Base-by-base conservation (phyloP, 2,329 filamentous ascomycete genomes). In the Exophiala alcalophila region DNA sequence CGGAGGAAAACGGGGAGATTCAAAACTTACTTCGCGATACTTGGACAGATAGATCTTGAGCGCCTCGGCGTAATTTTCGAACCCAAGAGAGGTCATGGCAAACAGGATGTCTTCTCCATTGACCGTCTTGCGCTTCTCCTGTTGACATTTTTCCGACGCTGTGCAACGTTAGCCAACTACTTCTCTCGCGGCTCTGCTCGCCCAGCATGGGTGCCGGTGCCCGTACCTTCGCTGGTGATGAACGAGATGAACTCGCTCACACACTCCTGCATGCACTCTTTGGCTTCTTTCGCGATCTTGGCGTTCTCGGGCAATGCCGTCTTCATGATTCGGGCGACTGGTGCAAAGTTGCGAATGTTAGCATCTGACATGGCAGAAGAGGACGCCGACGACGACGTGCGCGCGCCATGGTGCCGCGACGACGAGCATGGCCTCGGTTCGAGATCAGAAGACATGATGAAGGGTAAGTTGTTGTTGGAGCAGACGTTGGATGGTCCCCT, bases 211-310 rank as follows among this genome's bases (percentile, higher is more conserved):
- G 21, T 24, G 19, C 4, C 21, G 11, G 27, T n/a, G n/a, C n/a
- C 34, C 41, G 39, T 67, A 95, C 92, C 92, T 77, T 98, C 92
- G 66, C 91, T 97, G 24, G 92, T 98, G 64, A 98, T 97, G 75
- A 98, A 98, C 5, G 88, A 95, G 73, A 98, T 98, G 68, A 98
- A 98, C 71, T 98, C 92, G 81, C 90, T 96, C 46, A 98, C 92
- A 63, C 92, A 98, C 68, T 98, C 92, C 68, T 98, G 92, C 92
- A 98, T 97, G 70, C 92, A 98, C 66, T 98, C 92, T 68, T 98
- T 98, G 42, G 92, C 92, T 65, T 98, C 92, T 65, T 98, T 98
- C 47, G 90, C 90, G 50, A 98, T 98, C 71, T 98, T 98, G 57
- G 92, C 92, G 63, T 98, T 98, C 55, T 98, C 92, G 37, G 92